phyloP scores from a whole-genome alignment of 441 rosid genomes.

The Euphorbia schlechtendalii region DNA sequence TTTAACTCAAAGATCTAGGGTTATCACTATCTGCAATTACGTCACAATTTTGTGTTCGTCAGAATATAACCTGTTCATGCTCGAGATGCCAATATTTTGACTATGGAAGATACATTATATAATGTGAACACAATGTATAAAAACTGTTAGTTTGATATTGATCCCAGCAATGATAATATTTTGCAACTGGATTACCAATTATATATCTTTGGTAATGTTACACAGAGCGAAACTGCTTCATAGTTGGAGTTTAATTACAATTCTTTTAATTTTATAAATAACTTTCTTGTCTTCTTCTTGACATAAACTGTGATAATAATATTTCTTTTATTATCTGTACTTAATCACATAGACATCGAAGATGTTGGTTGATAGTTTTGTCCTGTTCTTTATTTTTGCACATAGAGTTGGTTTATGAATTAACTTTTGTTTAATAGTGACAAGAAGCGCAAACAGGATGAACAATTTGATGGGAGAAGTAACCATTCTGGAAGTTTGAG shows the following conservation, averaged over 20 bases:
- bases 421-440: constrained; percentile 32
- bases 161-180: not conserved
- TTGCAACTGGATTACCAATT: not conserved
- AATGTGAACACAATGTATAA: not conserved
- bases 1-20: not conserved
- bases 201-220: not conserved
- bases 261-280: not conserved
- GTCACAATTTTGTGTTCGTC: not conserved
- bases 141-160: not conserved
- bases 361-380: not conserved
- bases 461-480: constrained; percentile 43
- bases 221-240: not conserved
- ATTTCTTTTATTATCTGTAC: not conserved
- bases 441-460: constrained; percentile 47
- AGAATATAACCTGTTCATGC: not conserved
- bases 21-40: not conserved
- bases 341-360: not conserved
- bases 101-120: not conserved
- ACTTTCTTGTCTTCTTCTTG: not conserved
- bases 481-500: constrained; percentile 54
- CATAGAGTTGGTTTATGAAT: not conserved
- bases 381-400: not conserved
- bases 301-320: not conserved
- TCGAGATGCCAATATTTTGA: not conserved
- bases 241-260: not conserved